Evolutionary conservation across 2,329 filamentous ascomycete genomes (phyloP).

Genomic region (Neodidymelliopsis sp.): DNA sequence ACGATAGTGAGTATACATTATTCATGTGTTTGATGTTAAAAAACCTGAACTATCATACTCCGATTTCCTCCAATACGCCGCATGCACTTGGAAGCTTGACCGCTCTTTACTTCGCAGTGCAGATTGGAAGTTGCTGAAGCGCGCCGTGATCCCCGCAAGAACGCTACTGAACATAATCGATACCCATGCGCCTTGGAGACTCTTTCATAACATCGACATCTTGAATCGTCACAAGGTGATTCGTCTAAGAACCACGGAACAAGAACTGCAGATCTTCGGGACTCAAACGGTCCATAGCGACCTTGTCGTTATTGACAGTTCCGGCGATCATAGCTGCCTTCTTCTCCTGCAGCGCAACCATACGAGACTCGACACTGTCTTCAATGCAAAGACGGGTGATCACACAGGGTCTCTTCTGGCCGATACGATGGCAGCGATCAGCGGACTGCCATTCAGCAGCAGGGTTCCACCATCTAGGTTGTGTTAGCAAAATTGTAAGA

Average conservation of each 20-base stretch:
- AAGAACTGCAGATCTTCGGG: conserved; percentile 95
- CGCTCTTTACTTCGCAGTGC: no score
- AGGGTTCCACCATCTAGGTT: conserved; percentile 93
- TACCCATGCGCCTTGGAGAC: neutral
- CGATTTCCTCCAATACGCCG: no score
- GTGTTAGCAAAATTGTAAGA: conserved; percentile 31
- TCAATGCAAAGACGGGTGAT: conserved; percentile 96
- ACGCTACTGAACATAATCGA: neutral
- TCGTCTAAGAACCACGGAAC: conserved; percentile 74
- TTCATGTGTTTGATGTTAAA: no score
- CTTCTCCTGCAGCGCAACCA: conserved; percentile 96
- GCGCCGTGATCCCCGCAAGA: neutral
- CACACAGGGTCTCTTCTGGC: conserved; percentile 90
- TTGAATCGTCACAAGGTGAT: neutral
- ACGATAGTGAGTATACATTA: no score
- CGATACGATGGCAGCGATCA: conserved; percentile 85
- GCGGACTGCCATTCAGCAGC: conserved; percentile 99
- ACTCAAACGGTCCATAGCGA: conserved; percentile 88
- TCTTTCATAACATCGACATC: neutral
- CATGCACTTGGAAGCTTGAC: no score
- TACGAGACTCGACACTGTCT: conserved; percentile 94
- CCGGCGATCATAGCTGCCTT: conserved; percentile 98
- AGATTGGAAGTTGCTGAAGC: no score
- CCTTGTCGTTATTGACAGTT: conserved; percentile 92
- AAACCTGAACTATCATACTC: no score